Conservation (phyloP, 306 rosid species). For the Cucumis hystrix region DNA sequence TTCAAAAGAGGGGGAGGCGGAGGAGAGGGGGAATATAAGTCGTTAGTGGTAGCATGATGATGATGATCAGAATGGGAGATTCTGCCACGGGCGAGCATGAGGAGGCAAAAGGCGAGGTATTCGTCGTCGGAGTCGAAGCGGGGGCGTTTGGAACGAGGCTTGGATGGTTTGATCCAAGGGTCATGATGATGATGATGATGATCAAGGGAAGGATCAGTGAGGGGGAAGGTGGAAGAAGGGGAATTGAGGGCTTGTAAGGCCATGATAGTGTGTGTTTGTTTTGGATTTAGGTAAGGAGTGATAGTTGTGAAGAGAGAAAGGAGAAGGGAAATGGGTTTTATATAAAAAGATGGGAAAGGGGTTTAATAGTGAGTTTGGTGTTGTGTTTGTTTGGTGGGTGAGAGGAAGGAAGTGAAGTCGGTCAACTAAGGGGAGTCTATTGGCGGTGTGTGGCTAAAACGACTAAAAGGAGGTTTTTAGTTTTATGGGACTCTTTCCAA, state of each 20-base stretch:
- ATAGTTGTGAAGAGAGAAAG: conserved; percentile 1
- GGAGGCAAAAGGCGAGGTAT: conserved; percentile 77
- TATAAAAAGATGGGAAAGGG: conserved; percentile 4
- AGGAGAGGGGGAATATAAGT: not conserved
- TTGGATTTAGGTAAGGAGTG: not conserved
- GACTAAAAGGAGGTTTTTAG: not conserved
- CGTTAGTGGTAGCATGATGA: not conserved
- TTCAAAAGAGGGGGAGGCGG: not conserved
- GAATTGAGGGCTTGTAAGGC: conserved; percentile 59
- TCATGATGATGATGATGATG: no score
- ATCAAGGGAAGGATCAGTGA: not conserved
- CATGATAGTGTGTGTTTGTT: not conserved
- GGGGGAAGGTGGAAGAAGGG: conserved; percentile 26
- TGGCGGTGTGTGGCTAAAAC: not conserved
- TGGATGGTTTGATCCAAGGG: conserved; percentile 46
- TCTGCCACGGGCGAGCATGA: conserved; percentile 84
- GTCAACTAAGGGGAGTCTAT: not conserved
- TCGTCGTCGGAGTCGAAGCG: conserved; percentile 78
- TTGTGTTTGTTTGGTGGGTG: not conserved
- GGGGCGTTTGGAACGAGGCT: conserved; percentile 59
- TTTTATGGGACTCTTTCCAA: not conserved
- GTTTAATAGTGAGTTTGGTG: not conserved
- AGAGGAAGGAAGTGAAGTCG: not conserved
- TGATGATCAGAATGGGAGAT: not conserved
- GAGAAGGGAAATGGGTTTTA: not conserved